Evolutionary conservation across 768 basidiomycete species (phyloP).

Genomic region (Mycena belliarum): DNA sequence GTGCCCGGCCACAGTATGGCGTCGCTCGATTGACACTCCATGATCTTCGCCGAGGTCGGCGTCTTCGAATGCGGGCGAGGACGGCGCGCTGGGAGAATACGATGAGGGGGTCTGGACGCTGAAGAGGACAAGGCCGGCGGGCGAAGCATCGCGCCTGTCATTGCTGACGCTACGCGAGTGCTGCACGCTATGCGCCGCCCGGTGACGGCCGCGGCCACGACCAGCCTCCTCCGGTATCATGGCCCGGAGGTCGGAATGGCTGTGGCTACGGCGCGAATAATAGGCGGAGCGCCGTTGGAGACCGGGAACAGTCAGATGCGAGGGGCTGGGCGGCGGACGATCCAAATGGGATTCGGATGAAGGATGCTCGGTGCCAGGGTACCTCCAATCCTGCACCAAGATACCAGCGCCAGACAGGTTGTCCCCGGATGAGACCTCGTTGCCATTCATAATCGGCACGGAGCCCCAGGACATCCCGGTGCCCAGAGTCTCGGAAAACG

Average conservation of each 20-base stretch:
- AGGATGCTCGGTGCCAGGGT: neutral
- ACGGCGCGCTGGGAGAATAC: constrained; percentile 6
- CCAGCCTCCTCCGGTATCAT: constrained; percentile 4
- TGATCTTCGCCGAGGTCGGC: constrained; percentile 1
- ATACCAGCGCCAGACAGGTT: neutral
- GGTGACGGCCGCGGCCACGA: constrained; percentile 21
- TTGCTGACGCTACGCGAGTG: constrained; percentile 19
- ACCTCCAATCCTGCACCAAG: constrained; percentile 4
- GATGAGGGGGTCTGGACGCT: constrained; percentile 8
- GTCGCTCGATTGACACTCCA: constrained; percentile 2
- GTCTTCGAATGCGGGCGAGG: constrained; percentile 20
- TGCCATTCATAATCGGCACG: neutral
- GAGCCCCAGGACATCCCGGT: constrained; percentile 19
- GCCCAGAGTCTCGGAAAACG: neutral
- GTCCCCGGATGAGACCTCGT: neutral
- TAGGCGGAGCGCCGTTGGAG: constrained; percentile 12
- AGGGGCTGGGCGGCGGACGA: constrained; percentile 13
- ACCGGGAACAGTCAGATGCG: constrained; percentile 18
- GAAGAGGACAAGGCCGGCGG: neutral
- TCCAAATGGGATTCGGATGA: neutral
- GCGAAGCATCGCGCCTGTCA: constrained; percentile 7
- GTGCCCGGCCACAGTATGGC: constrained; percentile 2
- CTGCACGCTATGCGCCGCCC: constrained; percentile 18
- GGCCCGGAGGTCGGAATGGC: constrained; percentile 14
- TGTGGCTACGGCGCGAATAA: constrained; percentile 13